Percentiles rank a stretch among this genome's conserved stretches.
These are phyloP conservation scores for Posidonia australis DNA, from an alignment of 106 monocot genomes.

Conservation along the genomic window DNA sequence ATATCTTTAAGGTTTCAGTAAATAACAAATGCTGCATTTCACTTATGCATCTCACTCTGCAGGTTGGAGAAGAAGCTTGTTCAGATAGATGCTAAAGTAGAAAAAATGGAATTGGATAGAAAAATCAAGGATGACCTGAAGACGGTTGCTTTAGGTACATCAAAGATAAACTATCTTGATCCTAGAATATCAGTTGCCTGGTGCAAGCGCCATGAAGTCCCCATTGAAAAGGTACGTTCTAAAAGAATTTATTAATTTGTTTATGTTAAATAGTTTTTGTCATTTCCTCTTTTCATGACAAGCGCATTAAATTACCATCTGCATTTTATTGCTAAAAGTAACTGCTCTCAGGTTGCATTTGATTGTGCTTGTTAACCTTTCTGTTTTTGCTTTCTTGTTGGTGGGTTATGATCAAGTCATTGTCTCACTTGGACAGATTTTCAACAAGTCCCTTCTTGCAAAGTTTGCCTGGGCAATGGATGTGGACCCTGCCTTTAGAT, in stretches of 20 bases:
- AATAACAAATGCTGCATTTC: too few species aligned
- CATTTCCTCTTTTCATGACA: too few species aligned
- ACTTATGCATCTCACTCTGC: conserved; percentile 7
- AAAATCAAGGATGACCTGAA: conserved; percentile 76
- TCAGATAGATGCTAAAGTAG: conserved; percentile 51
- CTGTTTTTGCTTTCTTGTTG: not conserved
- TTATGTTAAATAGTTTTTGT: too few species aligned
- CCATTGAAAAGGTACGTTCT: conserved; percentile 70
- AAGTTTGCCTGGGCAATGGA: conserved; percentile 85
- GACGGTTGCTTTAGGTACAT: conserved; percentile 79
- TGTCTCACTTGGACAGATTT: conserved; percentile 30
- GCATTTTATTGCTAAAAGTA: too few species aligned
- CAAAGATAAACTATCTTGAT: conserved; percentile 91
- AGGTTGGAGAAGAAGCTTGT: conserved; percentile 62
- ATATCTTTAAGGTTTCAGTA: too few species aligned
- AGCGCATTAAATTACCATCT: too few species aligned
- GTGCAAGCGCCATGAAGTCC: conserved; percentile 95
- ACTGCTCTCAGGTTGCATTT: too few species aligned
- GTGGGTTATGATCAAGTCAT: not conserved
- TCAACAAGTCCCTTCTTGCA: conserved; percentile 69
- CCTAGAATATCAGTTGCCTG: conserved; percentile 84
- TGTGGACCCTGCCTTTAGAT: conserved; percentile 63
- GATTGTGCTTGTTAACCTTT: too few species aligned
- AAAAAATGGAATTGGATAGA: conserved; percentile 69
- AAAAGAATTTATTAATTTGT: too few species aligned